Conservation (phyloP, 1,284 basidiomycete species). For the Athelia sp. region DNA sequence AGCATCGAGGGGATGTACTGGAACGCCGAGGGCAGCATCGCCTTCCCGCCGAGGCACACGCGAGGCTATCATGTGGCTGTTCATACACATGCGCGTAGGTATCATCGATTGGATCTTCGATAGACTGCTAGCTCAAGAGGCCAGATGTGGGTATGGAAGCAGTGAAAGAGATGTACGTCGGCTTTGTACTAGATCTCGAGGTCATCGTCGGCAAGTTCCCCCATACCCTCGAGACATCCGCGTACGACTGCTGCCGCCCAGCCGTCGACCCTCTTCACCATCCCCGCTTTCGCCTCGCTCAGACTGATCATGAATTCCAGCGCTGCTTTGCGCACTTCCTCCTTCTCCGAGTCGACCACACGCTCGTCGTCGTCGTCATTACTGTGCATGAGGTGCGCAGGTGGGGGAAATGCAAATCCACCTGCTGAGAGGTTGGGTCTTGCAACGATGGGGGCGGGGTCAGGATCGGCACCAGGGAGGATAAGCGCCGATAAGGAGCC, state of each 20-base stretch:
- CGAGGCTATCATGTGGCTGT: slow-evolving; percentile 71
- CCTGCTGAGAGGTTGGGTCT: slow-evolving; percentile 48
- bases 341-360: slow-evolving; percentile 45
- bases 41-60: slow-evolving; percentile 71
- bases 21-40: slow-evolving; percentile 71
- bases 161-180: slow-evolving; percentile 35
- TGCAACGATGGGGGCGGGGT: slow-evolving; percentile 69
- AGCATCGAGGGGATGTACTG: slow-evolving; percentile 78
- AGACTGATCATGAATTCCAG: slow-evolving; percentile 75
- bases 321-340: slow-evolving; percentile 57
- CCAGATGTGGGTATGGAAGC: no score
- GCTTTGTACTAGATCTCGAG: slow-evolving; percentile 57
- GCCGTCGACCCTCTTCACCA: slow-evolving; percentile 59
- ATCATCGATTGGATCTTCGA: slow-evolving; percentile 67
- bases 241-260: slow-evolving; percentile 67
- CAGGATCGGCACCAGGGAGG: slow-evolving; percentile 58
- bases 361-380: slow-evolving; percentile 28
- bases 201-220: slow-evolving; percentile 55
- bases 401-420: slow-evolving; percentile 44
- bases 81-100: slow-evolving; percentile 72
- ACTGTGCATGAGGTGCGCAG: slow-evolving; percentile 7
- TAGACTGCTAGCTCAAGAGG: slow-evolving; percentile 50
- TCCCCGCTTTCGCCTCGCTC: slow-evolving; percentile 61
- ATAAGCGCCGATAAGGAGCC: slow-evolving; percentile 63
- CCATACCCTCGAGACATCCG: slow-evolving; percentile 77